Evolutionary conservation across 371 early-diverging fungal genomes (phyloP), one percentile per base, ranked within the genome.

Genomic region (Quaeritorhiza haematococci): DNA sequence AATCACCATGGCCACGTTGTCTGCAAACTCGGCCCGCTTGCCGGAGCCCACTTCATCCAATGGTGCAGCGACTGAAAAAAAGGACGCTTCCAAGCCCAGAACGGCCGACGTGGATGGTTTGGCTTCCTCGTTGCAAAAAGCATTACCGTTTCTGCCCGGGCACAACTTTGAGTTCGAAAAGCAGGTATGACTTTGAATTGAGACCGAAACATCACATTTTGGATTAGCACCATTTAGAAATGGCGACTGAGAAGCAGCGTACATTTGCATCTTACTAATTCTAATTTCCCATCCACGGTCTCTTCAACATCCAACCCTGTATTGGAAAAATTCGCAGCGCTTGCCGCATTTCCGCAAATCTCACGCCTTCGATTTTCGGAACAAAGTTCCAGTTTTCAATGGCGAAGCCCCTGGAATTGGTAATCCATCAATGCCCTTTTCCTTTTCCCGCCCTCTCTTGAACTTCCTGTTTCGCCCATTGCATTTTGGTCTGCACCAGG

Each of bases 331-430:
- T 47, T 47, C 30, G 7, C 46, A 68, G 69, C 55, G 34, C 10
- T 63, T 62, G 13, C 66, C 66, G 21, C 68, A 73, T 53, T 63
- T 75, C 47, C 69, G 78, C 42, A 81, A 81, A 61, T 76, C 78
- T n/a, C 82, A 81, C 57, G 73, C 74, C 5, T 78, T 79, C 45
- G 82, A 81, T 48, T 78, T 75, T 64, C 61, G 63, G 62, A 77
- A 78, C 50, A 71, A 68, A 1, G 77, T 75, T 0, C 56, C 76
- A 17, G 72, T 80, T 1, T 71, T 69, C 62, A 59, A 66, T 46
- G 63, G 45, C 15, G 73, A 74, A 41, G 66, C 64, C 1, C 72
- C 72, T 1, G 80, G 80, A 10, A 80, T 80, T 30, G 80, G 79
- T 73, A 58, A 17, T 26, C 6, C 38, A 43, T n/a, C 8, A 43